These are phyloP conservation scores for Xylaria multiplex DNA, from an alignment of 2,329 filamentous ascomycete genomes.

Conservation along the genomic window DNA sequence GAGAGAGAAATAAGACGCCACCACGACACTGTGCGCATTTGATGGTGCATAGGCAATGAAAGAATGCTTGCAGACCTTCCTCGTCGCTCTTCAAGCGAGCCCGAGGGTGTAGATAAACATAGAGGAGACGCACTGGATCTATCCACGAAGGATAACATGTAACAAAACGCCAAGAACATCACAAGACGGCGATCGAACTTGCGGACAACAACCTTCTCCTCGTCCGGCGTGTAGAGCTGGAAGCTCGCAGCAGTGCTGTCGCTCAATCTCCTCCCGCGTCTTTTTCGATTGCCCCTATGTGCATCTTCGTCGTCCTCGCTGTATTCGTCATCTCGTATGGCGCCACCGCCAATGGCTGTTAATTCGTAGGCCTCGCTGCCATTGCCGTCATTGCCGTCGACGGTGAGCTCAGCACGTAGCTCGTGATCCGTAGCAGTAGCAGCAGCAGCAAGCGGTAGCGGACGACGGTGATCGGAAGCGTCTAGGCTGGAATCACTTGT, in stretches of 20 bases:
- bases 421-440: neutral
- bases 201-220: conserved; percentile 75
- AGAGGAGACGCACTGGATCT: conserved; percentile 73
- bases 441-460: conserved; percentile 1
- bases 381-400: neutral
- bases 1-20: neutral
- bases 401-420: neutral
- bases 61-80: neutral
- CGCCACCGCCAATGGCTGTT: conserved; percentile 24
- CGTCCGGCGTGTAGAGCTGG: conserved; percentile 65
- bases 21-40: neutral
- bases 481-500: conserved; percentile 15
- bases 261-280: conserved; percentile 31
- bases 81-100: neutral
- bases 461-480: neutral
- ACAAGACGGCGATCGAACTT: conserved; percentile 84
- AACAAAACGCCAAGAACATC: conserved; percentile 82
- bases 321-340: conserved; percentile 3
- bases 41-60: neutral
- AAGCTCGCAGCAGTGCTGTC: conserved; percentile 40
- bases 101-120: neutral
- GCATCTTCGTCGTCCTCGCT: conserved; percentile 30
- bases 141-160: conserved; percentile 86
- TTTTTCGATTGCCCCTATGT: conserved; percentile 19
- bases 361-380: conserved; percentile 40